These are phyloP conservation scores for Boletus vermiculosoides DNA, from an alignment of 768 basidiomycete genomes.

Conservation along the genomic window DNA sequence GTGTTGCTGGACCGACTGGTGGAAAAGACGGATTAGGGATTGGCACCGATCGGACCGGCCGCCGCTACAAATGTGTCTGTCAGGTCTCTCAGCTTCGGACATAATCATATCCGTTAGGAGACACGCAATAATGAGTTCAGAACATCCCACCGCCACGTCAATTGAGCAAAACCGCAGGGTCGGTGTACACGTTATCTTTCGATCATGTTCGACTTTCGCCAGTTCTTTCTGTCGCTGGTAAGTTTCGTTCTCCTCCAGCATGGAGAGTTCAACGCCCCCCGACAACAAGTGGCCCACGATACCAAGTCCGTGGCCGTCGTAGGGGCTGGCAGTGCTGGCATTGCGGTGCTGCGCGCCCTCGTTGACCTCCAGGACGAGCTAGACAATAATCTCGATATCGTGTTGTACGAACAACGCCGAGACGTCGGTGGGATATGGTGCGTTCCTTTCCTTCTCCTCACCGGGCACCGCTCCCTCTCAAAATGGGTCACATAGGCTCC, in stretches of 20 bases:
- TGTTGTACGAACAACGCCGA: conserved; percentile 51
- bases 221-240: conserved; percentile 8
- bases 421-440: conserved; percentile 61
- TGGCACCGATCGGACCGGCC: background rate
- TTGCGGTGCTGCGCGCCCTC: conserved; percentile 51
- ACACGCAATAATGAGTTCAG: background rate
- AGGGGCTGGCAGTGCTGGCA: conserved; percentile 56
- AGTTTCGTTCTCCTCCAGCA: conserved; percentile 9
- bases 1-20: conserved; percentile 19
- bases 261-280: background rate
- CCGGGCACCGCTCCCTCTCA: background rate
- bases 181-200: background rate
- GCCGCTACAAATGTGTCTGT: background rate
- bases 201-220: conserved; percentile 13
- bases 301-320: conserved; percentile 54
- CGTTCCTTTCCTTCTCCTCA: background rate
- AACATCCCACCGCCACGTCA: background rate
- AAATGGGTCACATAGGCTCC: conserved; percentile 27
- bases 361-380: conserved; percentile 45
- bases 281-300: background rate
- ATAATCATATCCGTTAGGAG: background rate
- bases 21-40: conserved; percentile 15
- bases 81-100: too few relatives aligned
- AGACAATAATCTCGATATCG: conserved; percentile 43
- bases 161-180: too few relatives aligned